Evolutionary conservation across 495 filamentous ascomycete genomes (phyloP), one percentile per base, ranked within the genome.

Genomic region (Podospora didyma): DNA sequence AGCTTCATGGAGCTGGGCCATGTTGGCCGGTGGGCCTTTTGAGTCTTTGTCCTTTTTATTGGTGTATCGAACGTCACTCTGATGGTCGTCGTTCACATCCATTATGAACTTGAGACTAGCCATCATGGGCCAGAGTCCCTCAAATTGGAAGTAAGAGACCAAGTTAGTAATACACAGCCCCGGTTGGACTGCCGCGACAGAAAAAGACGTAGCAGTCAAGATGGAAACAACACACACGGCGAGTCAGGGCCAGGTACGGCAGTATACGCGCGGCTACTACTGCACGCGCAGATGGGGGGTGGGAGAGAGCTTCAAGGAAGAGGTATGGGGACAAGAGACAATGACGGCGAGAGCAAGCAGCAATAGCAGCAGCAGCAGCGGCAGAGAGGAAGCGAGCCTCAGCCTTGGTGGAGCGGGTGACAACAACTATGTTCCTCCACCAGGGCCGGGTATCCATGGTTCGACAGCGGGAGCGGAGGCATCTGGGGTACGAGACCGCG

Each of bases 101-200:
- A 79, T 77, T 52, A 79, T 79, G 56, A 74, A 73, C 51, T 67
- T 73, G 47, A 79, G 66, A 59, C 72, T 75, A 59, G 74, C 67
- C 77, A 79, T 79, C 65, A 62, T 58, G 54, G 67, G 69, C 63
- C 67, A 64, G 56, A 61, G 62, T 60, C 53, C 54, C 74, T 74
- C 68, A 70, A 78, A 72, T 67, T 72, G 72, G 69, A 75, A 72
- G 62, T 63, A 56, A 60, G 62, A 57, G 59, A 57, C 67, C 67
- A 69, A 69, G 66, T 69, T 71, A 61, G 68, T 63, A 64, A 60
- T 64, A 65, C 68, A 69, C 68, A 71, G 68, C 68, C 68, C 26
- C 68, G 23, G 61, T 62, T 65, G 57, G 62, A 61, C 37, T 62
- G 56, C 59, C 63, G 53, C 61, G 54, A 65, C 60, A 57, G 67